Base-by-base conservation (phyloP, 1,284 basidiomycete species). In the Marasmius sp. region DNA sequence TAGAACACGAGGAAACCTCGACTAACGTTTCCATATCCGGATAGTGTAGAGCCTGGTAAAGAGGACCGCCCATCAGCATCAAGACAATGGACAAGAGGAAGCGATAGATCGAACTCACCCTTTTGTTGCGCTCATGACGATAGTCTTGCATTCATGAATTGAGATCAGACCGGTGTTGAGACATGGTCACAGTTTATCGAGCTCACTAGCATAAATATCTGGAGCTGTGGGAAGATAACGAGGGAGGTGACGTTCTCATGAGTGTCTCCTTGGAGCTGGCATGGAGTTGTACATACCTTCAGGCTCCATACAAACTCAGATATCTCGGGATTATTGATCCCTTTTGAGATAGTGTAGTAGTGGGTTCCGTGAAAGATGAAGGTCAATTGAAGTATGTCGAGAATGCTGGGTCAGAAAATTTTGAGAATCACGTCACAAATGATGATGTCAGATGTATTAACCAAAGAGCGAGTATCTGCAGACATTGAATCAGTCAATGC, bases 21-120 rank as follows among this genome's bases (percentile, higher is more conserved):
- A 61, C 62, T 37, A n/a, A 64, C 62, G 52, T 50, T 58, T 58
- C 59, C 59, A 64, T 34, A 64, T 47, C 5, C 62, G 59, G 27
- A 58, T 38, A 6, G 41, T 50, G 18, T 64, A 64, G 43, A 64
- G 16, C 0, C 62, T 64, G 53, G 18, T 20, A 12, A 48, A 14
- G 10, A 58, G 5, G 3, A 11, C 43, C 7, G 12, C 37, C 11
- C n/a, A 55, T 39, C 36, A 48, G 37, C 12, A 5, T 37, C n/a
- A 5, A 6, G 43, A 4, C 11, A 34, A 37, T n/a, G 1, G 7
- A 14, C 34, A 50, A 39, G 20, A n/a, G n/a, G 22, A 38, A 38
- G 16, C 52, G 45, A 41, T 10, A 9, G 36, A 48, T 18, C 1
- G 1, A 8, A 51, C 57, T 22, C 9, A 59, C 62, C 56, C 16